phyloP scores from a whole-genome alignment of 192 early-diverging fungal species.

The Lunasporangiospora selenospora region DNA sequence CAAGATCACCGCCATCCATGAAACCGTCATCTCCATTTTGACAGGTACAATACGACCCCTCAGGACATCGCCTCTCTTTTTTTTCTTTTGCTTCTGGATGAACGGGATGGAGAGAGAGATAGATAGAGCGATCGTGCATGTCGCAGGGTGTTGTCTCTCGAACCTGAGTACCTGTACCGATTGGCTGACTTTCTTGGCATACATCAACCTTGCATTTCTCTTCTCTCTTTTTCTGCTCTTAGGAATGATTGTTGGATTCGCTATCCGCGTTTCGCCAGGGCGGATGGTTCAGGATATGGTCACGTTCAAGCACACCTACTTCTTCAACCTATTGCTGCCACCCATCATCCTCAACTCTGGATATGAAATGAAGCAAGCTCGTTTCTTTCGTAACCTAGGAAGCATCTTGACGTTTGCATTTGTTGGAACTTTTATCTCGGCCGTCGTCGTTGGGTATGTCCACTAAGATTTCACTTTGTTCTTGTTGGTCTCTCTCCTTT shows the following conservation, averaged over 20 bases:
- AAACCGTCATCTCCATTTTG: slow-evolving; percentile 94
- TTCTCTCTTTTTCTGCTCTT: not conserved
- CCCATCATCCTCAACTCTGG: slow-evolving; percentile 98
- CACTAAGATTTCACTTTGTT: not conserved
- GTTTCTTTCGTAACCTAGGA: slow-evolving; percentile 88
- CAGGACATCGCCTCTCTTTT: not conserved
- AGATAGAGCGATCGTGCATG: not conserved
- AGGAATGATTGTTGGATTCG: slow-evolving; percentile 75
- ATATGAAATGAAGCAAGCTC: slow-evolving; percentile 90
- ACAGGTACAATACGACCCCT: slow-evolving; percentile 60
- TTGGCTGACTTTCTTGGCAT: not conserved
- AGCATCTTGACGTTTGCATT: slow-evolving; percentile 94
- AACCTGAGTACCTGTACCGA: too few relatives aligned
- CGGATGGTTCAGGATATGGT: slow-evolving; percentile 78
- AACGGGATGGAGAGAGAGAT: not conserved
- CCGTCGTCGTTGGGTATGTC: slow-evolving; percentile 83
- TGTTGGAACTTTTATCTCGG: slow-evolving; percentile 90
- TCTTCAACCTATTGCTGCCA: slow-evolving; percentile 96
- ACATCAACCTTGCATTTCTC: not conserved
- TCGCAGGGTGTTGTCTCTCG: not conserved
- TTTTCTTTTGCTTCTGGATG: not conserved
- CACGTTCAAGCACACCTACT: slow-evolving; percentile 89
- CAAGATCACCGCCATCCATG: slow-evolving; percentile 91
- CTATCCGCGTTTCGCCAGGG: slow-evolving; percentile 64
- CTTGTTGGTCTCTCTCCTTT: slow-evolving; percentile 13